Evolutionary conservation across 1,284 basidiomycete genomes (phyloP), one percentile per base, ranked within the genome.

Genomic region (Rhodotorula sp.): DNA sequence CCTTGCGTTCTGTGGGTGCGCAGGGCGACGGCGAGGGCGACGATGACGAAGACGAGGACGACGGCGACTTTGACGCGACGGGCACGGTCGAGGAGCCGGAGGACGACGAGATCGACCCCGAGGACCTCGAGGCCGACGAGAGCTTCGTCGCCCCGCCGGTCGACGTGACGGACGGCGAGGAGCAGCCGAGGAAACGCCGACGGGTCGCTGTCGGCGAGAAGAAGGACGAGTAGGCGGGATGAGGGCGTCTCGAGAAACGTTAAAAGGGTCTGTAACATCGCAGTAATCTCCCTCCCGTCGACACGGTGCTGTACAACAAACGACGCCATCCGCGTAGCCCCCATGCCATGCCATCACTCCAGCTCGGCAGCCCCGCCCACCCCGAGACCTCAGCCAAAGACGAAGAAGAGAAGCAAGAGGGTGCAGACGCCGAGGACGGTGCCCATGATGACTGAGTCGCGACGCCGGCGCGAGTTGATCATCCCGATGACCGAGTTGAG

Each of bases 401-500:
- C 83, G 80, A 92, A 96, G 65, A 88, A 90, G 60, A 98, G 80
- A 2, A 98, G 82, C 48, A 91, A 81, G 48, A 99, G 84, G 50
- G 90, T 85, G 81, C 93, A 93, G n/a, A 91, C 79, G 14, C 91
- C 94, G 77, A 96, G 90, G 21, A 97, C 84, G 68, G 89, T 85
- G 34, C 92, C 96, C 79, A 99, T 82, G 77, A 99, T 93, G 76
- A 97, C 86, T 17, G 91, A 88, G 81, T 99, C 97, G 78, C 95
- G 84, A 76, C 93, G 86, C 75, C 96, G 86, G 63, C 96, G 87
- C 13, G 92, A 89, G 79, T 91, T 90, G 80, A 99, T 98, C 90
- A 98, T 92, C 1, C 87, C 86, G 67, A 99, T 86, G 66, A 99
- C 82, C 73, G 90, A 92, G 82, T 95, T 96, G 75, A 99, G 89